These are phyloP conservation scores for Phanerochaete carnosa DNA, from an alignment of 768 basidiomycete genomes.

Conservation along the genomic window DNA sequence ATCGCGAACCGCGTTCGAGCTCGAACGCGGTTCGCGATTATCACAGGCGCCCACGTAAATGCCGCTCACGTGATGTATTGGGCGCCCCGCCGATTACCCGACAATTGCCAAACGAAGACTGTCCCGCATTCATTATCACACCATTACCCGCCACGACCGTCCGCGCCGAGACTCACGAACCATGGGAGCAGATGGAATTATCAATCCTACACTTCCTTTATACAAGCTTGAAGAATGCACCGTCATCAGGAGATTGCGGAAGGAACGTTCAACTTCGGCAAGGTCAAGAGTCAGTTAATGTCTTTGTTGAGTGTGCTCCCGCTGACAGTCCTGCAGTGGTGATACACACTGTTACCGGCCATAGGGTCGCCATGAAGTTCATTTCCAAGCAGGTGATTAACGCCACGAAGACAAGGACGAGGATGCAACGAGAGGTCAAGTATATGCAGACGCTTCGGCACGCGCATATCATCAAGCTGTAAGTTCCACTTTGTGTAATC, in stretches of 20 bases:
- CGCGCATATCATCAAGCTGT: constrained; percentile 98
- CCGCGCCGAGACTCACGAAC: background rate
- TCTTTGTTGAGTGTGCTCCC: background rate
- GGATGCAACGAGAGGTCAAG: constrained; percentile 94
- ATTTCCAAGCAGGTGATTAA: constrained; percentile 93
- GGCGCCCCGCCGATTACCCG: background rate
- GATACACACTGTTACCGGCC: constrained; percentile 89
- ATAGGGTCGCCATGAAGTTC: constrained; percentile 97
- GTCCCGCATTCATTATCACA: background rate
- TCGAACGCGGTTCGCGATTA: too few species aligned
- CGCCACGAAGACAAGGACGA: constrained; percentile 84
- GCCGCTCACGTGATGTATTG: background rate
- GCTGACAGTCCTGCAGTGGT: constrained; percentile 62
- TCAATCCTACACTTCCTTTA: constrained; percentile 40
- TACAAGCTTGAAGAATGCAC: constrained; percentile 90
- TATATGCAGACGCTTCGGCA: constrained; percentile 94
- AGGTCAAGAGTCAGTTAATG: constrained; percentile 87
- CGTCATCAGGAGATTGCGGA: constrained; percentile 88
- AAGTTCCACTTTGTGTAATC: constrained; percentile 26
- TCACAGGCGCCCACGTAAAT: too few species aligned
- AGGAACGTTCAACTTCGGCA: constrained; percentile 97
- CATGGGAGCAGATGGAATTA: constrained; percentile 26
- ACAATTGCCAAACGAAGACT: background rate
- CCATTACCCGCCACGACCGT: background rate
- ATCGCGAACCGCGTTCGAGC: too few species aligned